Base-by-base conservation (phyloP, 2,329 filamentous ascomycete genomes). In the Teratosphaeria nubilosa region DNA sequence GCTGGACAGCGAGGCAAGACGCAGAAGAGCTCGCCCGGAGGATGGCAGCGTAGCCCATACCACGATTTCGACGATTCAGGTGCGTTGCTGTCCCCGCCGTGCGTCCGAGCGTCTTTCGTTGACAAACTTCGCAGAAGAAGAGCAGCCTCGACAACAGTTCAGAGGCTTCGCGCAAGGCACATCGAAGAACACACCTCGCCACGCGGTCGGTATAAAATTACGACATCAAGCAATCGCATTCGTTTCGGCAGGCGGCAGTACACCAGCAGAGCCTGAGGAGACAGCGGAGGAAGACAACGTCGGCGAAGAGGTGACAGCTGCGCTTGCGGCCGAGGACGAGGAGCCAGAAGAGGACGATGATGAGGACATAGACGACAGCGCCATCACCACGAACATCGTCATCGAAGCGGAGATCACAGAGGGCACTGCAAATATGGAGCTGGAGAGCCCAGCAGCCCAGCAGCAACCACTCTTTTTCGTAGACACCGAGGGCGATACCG, bases 171-270 rank as follows among this genome's bases (percentile, higher is more conserved):
- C 65, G 57, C 61, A 65, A 57, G 48, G 13, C 53, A 59, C 51
- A 52, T 55, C 58, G 58, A 34, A 54, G 59, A 30, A 56, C 37
- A 53, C 6, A 56, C 56, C 48, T 62, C 73, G 31, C 69, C 74
- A 52, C 79, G 77, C 70, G 75, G 76, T 57, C 69, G 75, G 77
- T 60, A 71, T 73, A 54, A 78, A 77, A 62, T 74, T 87, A 54
- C 77, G 85, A 59, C 73, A 85, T 64, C 75, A 78, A 56, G 74
- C 74, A 25, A 77, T 87, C 55, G 69, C 72, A 1, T 88, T 88
- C 66, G 78, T 87, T 60, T 84, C 82, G 67, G 83, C 82, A 34
- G 82, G 82, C 24, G 72, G 71, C 48, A 69, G 78, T 56, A 69
- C 76, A 37, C 71, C 75, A 2, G 55, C 59, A 2, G 64, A 69